Evolutionary conservation across 495 filamentous ascomycete genomes (phyloP), one percentile per base, ranked within the genome.

Genomic region (Massariosphaeria phaeospora): DNA sequence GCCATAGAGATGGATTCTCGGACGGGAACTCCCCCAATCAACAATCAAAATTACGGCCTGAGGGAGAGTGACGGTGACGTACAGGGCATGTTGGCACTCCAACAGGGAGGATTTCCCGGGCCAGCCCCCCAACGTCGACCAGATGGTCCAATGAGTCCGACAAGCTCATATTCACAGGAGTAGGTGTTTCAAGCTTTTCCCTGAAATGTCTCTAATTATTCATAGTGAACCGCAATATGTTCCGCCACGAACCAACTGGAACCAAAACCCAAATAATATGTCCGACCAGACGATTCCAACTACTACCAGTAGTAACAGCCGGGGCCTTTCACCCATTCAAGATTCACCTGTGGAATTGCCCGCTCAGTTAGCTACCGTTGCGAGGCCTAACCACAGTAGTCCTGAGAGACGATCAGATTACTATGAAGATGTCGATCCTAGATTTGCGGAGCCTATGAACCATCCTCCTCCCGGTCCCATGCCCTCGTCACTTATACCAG

Each of bases 401-500:
- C n/a, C n/a, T n/a, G 67, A 64, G 38, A 67, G 79, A 42, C 66
- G 65, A 15, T 69, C 66, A 23, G 70, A 78, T 52, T 96, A 96
- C 70, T 95, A 91, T 66, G 93, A 98, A 77, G 93, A 96, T 67
- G 84, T 93, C 17, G 90, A 94, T 51, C 93, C 93, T 20, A 84
- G 84, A 34, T 98, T 96, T 67, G 85, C 73, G 40, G 76, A 76
- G 53, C 66, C 70, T 41, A 55, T 44, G n/a, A 62, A 62, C 35
- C 18, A 26, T 46, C 50, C 62, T 15, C 39, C 44, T 6, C 29
- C 59, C 18, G 44, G 21, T 26, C 42, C 65, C 33, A 46, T 70
- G 31, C 68, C 67, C 35, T 20, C 66, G n/a, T 52, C 70, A 41
- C 49, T 72, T 26, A 56, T 66, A 20, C 66, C 70, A 9, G 65